Percentiles rank a stretch among this genome's conserved stretches.
Evolutionary conservation across 139 green algal species (phyloP).

Genomic region (Diplosphaera chodatii): DNA sequence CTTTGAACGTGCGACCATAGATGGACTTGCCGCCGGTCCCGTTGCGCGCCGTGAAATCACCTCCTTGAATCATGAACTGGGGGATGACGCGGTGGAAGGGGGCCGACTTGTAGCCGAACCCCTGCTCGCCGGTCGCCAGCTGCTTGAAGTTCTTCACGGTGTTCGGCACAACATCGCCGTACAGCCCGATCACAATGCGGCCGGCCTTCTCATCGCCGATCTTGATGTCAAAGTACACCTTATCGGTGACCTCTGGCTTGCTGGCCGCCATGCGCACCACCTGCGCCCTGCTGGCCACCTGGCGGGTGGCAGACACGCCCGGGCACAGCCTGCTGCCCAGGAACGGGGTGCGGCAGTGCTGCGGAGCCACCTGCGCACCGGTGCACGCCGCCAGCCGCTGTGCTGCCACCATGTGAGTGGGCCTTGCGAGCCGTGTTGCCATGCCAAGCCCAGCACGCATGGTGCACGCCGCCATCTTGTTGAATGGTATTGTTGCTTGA

Average conservation of each 20-base stretch:
- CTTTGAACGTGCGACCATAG: constrained; percentile 14
- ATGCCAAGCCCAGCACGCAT: neutral
- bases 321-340: neutral
- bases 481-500: too few relatives aligned
- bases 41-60: constrained; percentile 43
- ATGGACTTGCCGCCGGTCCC: constrained; percentile 25
- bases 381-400: neutral
- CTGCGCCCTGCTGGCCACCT: neutral
- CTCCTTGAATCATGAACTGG: constrained; percentile 70
- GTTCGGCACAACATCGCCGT: constrained; percentile 64
- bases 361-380: too few relatives aligned
- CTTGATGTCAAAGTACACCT: constrained; percentile 85
- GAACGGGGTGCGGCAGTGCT: neutral
- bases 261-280: neutral
- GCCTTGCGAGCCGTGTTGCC: neutral
- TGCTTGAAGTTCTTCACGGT: constrained; percentile 82
- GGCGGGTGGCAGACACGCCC: neutral
- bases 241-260: constrained; percentile 22
- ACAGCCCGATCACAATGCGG: constrained; percentile 81
- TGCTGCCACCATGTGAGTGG: neutral
- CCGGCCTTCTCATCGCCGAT: constrained; percentile 62
- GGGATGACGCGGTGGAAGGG: constrained; percentile 52
- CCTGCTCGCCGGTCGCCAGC: constrained; percentile 30
- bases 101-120: constrained; percentile 41
- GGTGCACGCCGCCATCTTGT: neutral